These are phyloP conservation scores for Neurospora sp. DNA, from an alignment of 495 filamentous ascomycete genomes.

Conservation along the genomic window DNA sequence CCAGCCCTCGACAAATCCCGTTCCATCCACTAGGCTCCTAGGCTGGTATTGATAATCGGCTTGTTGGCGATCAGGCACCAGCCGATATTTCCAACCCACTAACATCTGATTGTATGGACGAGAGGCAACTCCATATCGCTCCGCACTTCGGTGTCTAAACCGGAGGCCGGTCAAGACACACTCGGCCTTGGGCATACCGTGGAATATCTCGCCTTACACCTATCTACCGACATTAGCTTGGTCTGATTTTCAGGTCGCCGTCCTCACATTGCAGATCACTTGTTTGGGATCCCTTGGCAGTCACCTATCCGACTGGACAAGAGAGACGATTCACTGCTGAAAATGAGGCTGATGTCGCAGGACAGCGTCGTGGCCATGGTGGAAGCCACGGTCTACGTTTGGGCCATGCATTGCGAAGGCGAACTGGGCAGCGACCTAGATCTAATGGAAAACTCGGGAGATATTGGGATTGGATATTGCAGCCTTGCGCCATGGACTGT, in stretches of 20 bases:
- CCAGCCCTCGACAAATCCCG: not conserved
- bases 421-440: not conserved
- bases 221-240: not conserved
- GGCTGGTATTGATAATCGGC: not conserved
- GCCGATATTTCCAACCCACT: not conserved
- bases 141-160: not conserved
- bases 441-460: not conserved
- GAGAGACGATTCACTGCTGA: not conserved
- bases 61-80: not conserved
- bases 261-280: not conserved
- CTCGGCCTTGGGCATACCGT: not conserved
- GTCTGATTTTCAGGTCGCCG: not conserved
- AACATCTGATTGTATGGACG: not conserved
- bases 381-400: not conserved
- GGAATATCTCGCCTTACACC: not conserved
- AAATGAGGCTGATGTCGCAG: not conserved
- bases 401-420: not conserved
- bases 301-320: not conserved
- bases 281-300: not conserved
- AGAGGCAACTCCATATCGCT: not conserved
- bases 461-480: not conserved
- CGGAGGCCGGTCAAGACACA: not conserved
- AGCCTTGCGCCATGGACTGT: not conserved
- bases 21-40: not conserved
- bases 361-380: not conserved